These are phyloP conservation scores for Volutella citrinella DNA, from an alignment of 2,329 filamentous ascomycete genomes.

Conservation along the genomic window DNA sequence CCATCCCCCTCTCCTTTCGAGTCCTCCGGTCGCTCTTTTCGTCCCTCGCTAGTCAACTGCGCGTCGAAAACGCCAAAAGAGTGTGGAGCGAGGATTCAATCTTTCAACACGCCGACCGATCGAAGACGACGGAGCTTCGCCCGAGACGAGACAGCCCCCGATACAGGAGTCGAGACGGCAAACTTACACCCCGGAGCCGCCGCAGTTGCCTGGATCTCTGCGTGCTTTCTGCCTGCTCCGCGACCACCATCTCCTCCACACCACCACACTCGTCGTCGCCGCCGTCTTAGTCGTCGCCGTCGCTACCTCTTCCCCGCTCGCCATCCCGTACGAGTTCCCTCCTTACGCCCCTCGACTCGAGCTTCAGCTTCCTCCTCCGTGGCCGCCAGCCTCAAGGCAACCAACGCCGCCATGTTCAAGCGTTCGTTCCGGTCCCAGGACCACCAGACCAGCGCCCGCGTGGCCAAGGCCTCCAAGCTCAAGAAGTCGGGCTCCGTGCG, in stretches of 20 bases:
- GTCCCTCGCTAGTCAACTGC: slow-evolving; percentile 48
- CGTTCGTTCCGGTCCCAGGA: slow-evolving; percentile 82
- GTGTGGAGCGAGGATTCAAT: neutral
- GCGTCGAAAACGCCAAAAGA: too few relatives aligned
- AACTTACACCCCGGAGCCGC: too few relatives aligned
- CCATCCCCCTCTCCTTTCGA: slow-evolving; percentile 18
- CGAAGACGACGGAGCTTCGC: too few relatives aligned
- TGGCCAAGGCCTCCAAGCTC: slow-evolving; percentile 83
- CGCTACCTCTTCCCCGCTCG: slow-evolving; percentile 14
- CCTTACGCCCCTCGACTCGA: too few relatives aligned
- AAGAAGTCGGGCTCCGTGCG: slow-evolving; percentile 58
- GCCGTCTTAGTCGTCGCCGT: slow-evolving; percentile 7
- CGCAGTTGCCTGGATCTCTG: too few relatives aligned
- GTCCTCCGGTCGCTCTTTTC: slow-evolving; percentile 46
- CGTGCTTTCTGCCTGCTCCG: too few relatives aligned
- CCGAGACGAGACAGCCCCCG: too few relatives aligned
- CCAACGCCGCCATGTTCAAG: slow-evolving; percentile 74
- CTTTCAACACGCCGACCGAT: neutral
- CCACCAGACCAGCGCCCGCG: slow-evolving; percentile 61
- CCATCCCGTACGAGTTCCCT: slow-evolving; percentile 24
- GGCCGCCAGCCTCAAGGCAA: slow-evolving; percentile 12
- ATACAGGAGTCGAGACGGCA: slow-evolving; percentile 20
- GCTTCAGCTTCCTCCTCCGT: too few relatives aligned
- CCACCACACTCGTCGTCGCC: slow-evolving; percentile 3
- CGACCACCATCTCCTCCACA: too few relatives aligned